phyloP scores from a whole-genome alignment of 1,284 basidiomycete genomes.

The Ceratobasidium sp. region DNA sequence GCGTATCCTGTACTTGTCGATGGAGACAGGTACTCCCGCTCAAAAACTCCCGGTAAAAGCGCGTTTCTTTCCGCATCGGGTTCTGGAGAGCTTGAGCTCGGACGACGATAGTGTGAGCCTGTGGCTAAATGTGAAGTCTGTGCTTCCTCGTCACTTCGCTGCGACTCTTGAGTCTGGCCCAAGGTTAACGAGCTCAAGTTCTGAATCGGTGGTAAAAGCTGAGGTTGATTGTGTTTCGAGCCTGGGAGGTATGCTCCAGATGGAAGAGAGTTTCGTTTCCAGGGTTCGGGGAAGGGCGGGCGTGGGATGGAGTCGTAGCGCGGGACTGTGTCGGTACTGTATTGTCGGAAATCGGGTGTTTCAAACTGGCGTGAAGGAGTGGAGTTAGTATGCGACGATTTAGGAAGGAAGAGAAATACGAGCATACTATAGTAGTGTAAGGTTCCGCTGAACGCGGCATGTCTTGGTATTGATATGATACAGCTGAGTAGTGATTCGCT shows the following conservation, averaged over 20 bases:
- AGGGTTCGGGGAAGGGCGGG: not conserved
- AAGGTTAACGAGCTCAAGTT: not conserved
- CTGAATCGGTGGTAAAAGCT: not conserved
- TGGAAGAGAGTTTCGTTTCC: not conserved
- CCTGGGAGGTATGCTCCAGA: conserved; percentile 13
- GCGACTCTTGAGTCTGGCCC: not conserved
- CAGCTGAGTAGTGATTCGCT: not conserved
- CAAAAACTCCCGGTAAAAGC: conserved; percentile 22
- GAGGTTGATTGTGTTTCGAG: not conserved
- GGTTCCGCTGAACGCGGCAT: conserved; percentile 16
- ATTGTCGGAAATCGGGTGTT: conserved; percentile 9
- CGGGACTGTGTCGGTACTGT: conserved; percentile 14
- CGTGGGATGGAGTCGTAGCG: conserved; percentile 25
- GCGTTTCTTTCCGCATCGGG: conserved; percentile 10
- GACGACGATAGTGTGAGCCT: not conserved
- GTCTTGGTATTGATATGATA: conserved; percentile 4
- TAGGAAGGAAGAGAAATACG: not conserved
- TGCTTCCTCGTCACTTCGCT: not conserved
- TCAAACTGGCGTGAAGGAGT: conserved; percentile 5
- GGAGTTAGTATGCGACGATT: not conserved
- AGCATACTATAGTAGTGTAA: conserved; percentile 23
- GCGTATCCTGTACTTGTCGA: conserved; percentile 1
- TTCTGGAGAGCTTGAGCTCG: not conserved
- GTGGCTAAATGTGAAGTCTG: not conserved
- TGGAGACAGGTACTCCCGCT: conserved; percentile 1